These are phyloP conservation scores for Umbelopsis isabellina DNA, from an alignment of 192 early-diverging fungal species.

Conservation along the genomic window DNA sequence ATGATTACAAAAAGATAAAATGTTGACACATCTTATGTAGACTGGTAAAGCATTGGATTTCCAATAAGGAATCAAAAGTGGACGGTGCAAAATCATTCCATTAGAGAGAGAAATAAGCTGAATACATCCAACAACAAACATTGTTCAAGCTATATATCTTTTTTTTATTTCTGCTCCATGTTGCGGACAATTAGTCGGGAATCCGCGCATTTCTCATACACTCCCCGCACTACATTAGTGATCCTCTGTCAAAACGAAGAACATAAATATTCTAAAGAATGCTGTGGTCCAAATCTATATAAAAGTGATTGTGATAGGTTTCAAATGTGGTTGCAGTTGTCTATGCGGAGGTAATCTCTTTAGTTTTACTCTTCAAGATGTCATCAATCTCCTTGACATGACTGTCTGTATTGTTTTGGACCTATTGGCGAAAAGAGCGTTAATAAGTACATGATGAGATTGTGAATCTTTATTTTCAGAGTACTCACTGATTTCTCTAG, in stretches of 20 bases:
- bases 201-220: background rate
- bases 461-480: background rate
- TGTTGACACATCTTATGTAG: constrained; percentile 18
- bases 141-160: constrained; percentile 12
- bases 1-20: background rate
- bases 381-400: constrained; percentile 18
- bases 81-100: background rate
- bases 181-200: background rate
- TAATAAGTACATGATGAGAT: background rate
- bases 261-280: constrained; percentile 2
- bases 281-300: background rate
- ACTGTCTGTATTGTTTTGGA: background rate
- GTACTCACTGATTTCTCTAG: constrained; percentile 60
- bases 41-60: constrained; percentile 46
- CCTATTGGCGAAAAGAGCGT: background rate
- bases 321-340: background rate
- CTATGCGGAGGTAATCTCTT: constrained; percentile 16
- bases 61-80: constrained; percentile 20
- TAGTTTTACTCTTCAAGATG: constrained; percentile 14
- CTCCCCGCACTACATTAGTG: constrained; percentile 3
- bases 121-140: background rate
- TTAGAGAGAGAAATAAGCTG: background rate
- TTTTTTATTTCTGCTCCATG: constrained; percentile 7
- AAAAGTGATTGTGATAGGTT: background rate
- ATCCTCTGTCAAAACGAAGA: background rate